Conservation (phyloP, 768 basidiomycete genomes). For the Xanthoconium stramineum region DNA sequence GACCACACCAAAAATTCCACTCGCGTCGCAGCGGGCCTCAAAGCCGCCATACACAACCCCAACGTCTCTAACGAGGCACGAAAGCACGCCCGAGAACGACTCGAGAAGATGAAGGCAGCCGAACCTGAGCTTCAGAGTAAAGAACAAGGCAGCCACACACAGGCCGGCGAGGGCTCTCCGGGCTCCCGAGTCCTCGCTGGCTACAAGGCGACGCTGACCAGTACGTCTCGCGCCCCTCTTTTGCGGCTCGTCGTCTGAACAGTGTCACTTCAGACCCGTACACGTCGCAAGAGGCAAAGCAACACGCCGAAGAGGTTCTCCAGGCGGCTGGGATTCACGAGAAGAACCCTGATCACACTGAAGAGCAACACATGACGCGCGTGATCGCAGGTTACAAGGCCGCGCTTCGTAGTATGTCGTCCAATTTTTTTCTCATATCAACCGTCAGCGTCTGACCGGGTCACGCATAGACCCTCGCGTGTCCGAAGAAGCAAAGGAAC, state of each 20-base stretch:
- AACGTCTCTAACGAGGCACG: conserved; percentile 56
- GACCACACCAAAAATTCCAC: conserved; percentile 38
- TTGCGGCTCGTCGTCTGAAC: too few relatives aligned
- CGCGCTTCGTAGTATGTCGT: conserved; percentile 43
- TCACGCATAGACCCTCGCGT: conserved; percentile 41
- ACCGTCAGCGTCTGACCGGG: neutral
- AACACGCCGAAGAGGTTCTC: conserved; percentile 53
- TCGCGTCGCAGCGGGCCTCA: conserved; percentile 54
- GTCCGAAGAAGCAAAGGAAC: conserved; percentile 46
- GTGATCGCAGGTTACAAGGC: conserved; percentile 59
- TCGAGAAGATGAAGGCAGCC: conserved; percentile 39
- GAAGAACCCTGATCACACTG: conserved; percentile 25
- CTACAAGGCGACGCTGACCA: conserved; percentile 48
- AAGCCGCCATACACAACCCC: conserved; percentile 58
- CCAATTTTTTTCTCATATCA: too few relatives aligned
- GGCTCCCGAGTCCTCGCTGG: conserved; percentile 36
- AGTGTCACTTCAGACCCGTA: conserved; percentile 31
- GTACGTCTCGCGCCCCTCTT: conserved; percentile 22
- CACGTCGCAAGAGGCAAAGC: conserved; percentile 48
- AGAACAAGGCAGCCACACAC: too few relatives aligned
- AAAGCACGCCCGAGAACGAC: conserved; percentile 41
- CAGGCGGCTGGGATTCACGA: conserved; percentile 41
- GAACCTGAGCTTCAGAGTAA: neutral
- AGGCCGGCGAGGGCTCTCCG: conserved; percentile 5
- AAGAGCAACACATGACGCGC: conserved; percentile 42